Evolutionary conservation across 1,284 basidiomycete species (phyloP).

Genomic region (Heterobasidion irregulare): DNA sequence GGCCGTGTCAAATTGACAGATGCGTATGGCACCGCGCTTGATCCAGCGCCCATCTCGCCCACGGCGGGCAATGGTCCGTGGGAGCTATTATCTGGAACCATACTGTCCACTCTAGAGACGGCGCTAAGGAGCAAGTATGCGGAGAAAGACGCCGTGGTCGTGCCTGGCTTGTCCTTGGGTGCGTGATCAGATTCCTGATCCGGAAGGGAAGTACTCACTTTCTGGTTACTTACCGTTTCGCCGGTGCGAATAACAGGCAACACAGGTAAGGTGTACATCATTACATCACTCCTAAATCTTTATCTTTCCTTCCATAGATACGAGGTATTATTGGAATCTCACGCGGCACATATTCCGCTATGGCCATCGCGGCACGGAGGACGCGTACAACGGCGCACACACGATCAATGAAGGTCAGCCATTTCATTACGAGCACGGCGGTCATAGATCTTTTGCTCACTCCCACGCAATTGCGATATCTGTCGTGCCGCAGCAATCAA

Average conservation of each 20-base stretch:
- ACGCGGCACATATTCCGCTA: conserved; percentile 48
- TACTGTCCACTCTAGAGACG: conserved; percentile 34
- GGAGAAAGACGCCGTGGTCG: conserved; percentile 21
- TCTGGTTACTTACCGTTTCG: too few relatives aligned
- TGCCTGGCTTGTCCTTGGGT: conserved; percentile 17
- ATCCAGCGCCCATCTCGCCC: conserved; percentile 51
- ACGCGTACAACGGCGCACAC: conserved; percentile 35
- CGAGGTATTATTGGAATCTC: conserved; percentile 42
- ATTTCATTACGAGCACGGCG: conserved; percentile 12
- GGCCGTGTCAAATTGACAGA: conserved; percentile 33
- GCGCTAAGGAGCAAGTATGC: not conserved
- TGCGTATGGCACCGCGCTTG: conserved; percentile 35
- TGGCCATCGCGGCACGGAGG: conserved; percentile 21
- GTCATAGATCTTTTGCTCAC: conserved; percentile 12
- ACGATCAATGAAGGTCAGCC: conserved; percentile 21
- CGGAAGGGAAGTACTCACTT: too few relatives aligned
- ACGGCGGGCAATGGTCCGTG: conserved; percentile 36
- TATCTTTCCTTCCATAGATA: conserved; percentile 25
- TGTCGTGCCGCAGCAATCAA: conserved; percentile 7
- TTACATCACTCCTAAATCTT: not conserved
- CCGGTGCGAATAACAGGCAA: not conserved
- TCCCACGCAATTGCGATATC: conserved; percentile 21
- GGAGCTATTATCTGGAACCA: conserved; percentile 39
- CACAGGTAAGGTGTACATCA: not conserved
- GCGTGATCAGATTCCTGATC: not conserved